phyloP scores from a whole-genome alignment of 179 eudicot genomes.

The Vitellaria paradoxa region DNA sequence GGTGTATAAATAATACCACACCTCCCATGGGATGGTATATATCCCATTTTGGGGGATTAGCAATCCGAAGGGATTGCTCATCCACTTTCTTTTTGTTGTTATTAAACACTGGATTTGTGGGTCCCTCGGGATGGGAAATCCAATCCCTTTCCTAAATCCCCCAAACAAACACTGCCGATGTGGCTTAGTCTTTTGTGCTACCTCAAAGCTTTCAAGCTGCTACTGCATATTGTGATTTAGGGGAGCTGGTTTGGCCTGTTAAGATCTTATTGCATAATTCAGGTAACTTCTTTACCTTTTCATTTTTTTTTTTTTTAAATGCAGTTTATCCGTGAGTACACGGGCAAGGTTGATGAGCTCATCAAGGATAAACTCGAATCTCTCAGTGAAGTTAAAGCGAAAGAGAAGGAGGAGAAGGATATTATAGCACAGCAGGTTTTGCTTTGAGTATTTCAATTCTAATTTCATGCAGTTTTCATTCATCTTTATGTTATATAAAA shows the following conservation, averaged over 20 bases:
- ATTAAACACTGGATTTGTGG: no score
- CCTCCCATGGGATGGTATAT: no score
- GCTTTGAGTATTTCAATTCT: neutral
- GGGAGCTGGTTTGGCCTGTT: neutral
- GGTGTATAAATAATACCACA: no score
- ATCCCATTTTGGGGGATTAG: no score
- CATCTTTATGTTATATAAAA: neutral
- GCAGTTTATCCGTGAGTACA: conserved; percentile 95
- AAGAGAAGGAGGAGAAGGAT: conserved; percentile 85
- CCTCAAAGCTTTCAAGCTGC: neutral
- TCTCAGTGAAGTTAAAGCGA: conserved; percentile 72
- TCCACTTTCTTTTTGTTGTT: no score
- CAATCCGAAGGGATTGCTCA: no score
- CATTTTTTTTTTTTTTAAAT: neutral
- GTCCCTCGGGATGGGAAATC: no score
- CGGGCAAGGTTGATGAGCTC: conserved; percentile 94
- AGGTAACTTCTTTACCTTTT: neutral
- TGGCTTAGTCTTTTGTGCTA: neutral
- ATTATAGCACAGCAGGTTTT: conserved; percentile 83
- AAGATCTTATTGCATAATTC: neutral
- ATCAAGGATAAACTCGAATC: conserved; percentile 87
- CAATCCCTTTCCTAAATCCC: no score
- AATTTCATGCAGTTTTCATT: neutral
- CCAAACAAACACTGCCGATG: no score
- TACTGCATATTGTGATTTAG: neutral